Evolutionary conservation across 768 basidiomycete species (phyloP).

Genomic region (Suillus sp.): DNA sequence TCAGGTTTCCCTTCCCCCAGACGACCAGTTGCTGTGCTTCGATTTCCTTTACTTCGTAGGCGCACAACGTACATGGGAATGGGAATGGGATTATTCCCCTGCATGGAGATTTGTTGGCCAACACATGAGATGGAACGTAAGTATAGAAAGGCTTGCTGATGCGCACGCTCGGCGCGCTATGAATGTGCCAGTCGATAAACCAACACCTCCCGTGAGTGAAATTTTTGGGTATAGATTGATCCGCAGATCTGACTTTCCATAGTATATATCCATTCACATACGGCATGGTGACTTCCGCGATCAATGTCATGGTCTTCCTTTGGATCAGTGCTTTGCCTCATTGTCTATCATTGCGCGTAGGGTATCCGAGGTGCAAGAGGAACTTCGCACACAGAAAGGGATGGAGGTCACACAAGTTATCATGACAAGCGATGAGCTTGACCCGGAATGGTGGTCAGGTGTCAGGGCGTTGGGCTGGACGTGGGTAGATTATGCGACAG

Average conservation of each 20-base stretch:
- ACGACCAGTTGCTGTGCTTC: constrained; percentile 29
- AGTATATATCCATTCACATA: constrained; percentile 62
- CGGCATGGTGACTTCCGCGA: constrained; percentile 56
- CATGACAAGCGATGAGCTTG: constrained; percentile 64
- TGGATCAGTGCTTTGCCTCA: constrained; percentile 54
- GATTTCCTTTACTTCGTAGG: constrained; percentile 31
- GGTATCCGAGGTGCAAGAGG: constrained; percentile 57
- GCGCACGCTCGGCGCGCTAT: constrained; percentile 49
- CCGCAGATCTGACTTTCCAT: constrained; percentile 3
- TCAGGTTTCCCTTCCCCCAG: constrained; percentile 21
- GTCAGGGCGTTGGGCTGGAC: constrained; percentile 54
- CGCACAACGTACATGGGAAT: constrained; percentile 54
- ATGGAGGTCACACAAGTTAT: constrained; percentile 54
- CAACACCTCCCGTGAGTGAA: constrained; percentile 49
- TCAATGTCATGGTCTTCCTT: constrained; percentile 45
- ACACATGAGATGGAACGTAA: constrained; percentile 51
- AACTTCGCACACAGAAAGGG: constrained; percentile 46
- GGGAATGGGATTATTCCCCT: constrained; percentile 57
- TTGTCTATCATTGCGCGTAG: constrained; percentile 54
- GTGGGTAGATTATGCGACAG: constrained; percentile 46
- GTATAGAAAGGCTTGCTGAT: constrained; percentile 45
- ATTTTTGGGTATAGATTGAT: not conserved
- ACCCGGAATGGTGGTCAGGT: constrained; percentile 58
- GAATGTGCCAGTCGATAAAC: constrained; percentile 36
- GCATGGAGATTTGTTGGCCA: constrained; percentile 59